phyloP scores from a whole-genome alignment of 208 protist genomes.

The Crithidia thermophila region DNA sequence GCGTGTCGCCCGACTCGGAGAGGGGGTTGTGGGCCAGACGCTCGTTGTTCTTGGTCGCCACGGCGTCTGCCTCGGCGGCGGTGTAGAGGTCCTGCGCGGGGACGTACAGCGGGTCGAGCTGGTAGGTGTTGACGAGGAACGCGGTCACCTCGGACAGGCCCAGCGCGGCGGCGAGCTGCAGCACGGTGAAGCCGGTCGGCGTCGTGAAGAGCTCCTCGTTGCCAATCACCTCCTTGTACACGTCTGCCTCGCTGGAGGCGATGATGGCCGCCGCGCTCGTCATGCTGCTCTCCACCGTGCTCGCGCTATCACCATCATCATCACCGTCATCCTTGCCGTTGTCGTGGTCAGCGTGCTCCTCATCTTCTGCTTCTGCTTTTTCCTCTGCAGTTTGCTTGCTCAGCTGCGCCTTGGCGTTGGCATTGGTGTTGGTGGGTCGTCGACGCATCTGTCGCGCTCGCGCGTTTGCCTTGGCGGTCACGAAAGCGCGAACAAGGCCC shows the following conservation, averaged over 20 bases:
- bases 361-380: not conserved
- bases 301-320: not conserved
- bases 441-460: slow-evolving; percentile 19
- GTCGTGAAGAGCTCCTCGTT: slow-evolving; percentile 56
- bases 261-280: not conserved
- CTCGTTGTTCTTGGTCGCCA: not conserved
- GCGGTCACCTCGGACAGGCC: slow-evolving; percentile 48
- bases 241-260: not conserved
- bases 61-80: not conserved
- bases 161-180: slow-evolving; percentile 71
- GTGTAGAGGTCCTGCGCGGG: slow-evolving; percentile 26
- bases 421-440: not conserved
- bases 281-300: not conserved
- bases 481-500: slow-evolving; percentile 27
- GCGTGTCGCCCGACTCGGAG: not conserved
- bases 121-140: slow-evolving; percentile 53
- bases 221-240: slow-evolving; percentile 25
- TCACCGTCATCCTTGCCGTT: not conserved
- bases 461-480: slow-evolving; percentile 22
- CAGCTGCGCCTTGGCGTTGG: not conserved
- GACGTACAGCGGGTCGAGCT: slow-evolving; percentile 63
- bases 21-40: not conserved
- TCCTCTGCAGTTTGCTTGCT: not conserved
- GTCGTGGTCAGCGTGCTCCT: not conserved
- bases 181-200: slow-evolving; percentile 63